phyloP scores from a whole-genome alignment of 228 moss, liverwort and hornwort genomes.

The Sphagnum fallax region DNA sequence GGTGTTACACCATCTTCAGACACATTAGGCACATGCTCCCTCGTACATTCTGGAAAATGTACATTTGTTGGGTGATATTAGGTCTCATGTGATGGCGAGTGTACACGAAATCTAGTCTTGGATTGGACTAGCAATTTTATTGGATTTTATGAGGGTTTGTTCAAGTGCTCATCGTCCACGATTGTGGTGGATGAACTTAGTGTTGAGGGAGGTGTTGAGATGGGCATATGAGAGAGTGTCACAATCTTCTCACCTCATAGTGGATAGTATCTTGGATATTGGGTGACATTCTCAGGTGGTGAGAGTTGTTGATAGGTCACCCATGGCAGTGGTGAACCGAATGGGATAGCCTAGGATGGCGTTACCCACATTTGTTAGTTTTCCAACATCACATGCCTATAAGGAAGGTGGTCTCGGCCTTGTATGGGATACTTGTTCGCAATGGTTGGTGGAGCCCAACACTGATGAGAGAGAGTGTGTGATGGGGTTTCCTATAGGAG shows the following conservation, averaged over 20 bases:
- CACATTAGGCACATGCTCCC: neutral
- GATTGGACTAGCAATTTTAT: neutral
- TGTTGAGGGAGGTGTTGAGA: no score
- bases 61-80: neutral
- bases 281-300: neutral
- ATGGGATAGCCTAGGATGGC: neutral
- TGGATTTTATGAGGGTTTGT: neutral
- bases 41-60: neutral
- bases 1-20: neutral
- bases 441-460: neutral
- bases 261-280: neutral
- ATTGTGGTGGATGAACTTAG: no score
- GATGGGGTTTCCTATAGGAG: neutral
- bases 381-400: neutral
- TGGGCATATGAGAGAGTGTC: no score
- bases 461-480: neutral
- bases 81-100: neutral
- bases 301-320: neutral
- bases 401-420: neutral
- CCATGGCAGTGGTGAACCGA: neutral
- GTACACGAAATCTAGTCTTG: neutral
- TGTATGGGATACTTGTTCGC: neutral
- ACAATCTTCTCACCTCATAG: no score
- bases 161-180: neutral
- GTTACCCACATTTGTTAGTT: slow-evolving; percentile 2